These are phyloP conservation scores for Euptelea pleiosperma DNA, from an alignment of 164 flowering plant species.

Conservation along the genomic window DNA sequence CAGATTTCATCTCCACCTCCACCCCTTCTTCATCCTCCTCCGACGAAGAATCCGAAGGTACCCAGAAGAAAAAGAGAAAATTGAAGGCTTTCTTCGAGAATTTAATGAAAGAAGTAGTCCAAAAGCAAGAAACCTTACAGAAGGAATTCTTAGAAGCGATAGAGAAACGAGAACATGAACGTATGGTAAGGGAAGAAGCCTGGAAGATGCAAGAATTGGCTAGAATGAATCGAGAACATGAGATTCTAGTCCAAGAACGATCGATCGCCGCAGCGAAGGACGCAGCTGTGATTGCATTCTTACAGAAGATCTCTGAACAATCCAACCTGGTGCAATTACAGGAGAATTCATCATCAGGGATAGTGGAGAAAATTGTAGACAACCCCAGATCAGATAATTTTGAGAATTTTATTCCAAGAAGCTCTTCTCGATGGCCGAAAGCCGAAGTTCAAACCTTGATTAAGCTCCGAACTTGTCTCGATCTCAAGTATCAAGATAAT, in stretches of 20 bases:
- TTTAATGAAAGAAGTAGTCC: conserved; percentile 52
- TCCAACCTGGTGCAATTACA: conserved; percentile 12
- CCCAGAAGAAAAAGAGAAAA: conserved; percentile 49
- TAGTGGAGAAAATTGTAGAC: conserved; percentile 13
- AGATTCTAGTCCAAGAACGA: conserved; percentile 58
- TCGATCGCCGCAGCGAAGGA: conserved; percentile 61
- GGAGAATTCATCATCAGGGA: conserved; percentile 7
- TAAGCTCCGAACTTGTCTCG: conserved; percentile 43
- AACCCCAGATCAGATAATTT: conserved; percentile 19
- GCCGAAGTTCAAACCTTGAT: conserved; percentile 60
- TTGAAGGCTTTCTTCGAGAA: conserved; percentile 63
- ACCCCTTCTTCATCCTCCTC: conserved; percentile 10
- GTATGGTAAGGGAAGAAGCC: conserved; percentile 55
- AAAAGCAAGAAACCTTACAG: conserved; percentile 62
- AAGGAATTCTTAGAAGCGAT: conserved; percentile 53
- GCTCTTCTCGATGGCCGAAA: conserved; percentile 79
- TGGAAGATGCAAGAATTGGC: conserved; percentile 71
- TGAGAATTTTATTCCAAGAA: conserved; percentile 14
- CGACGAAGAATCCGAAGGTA: conserved; percentile 6
- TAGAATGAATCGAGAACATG: conserved; percentile 54
- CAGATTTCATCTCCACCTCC: conserved; percentile 18
- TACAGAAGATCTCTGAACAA: conserved; percentile 57
- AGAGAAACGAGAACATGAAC: conserved; percentile 58
- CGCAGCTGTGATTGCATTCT: conserved; percentile 55
- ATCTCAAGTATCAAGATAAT: conserved; percentile 52